A percentile compares a stretch with the other conserved stretches of the same genome.
These are phyloP conservation scores for Bruguiera sexangula DNA, from an alignment of 345 rosid species.

Conservation along the genomic window DNA sequence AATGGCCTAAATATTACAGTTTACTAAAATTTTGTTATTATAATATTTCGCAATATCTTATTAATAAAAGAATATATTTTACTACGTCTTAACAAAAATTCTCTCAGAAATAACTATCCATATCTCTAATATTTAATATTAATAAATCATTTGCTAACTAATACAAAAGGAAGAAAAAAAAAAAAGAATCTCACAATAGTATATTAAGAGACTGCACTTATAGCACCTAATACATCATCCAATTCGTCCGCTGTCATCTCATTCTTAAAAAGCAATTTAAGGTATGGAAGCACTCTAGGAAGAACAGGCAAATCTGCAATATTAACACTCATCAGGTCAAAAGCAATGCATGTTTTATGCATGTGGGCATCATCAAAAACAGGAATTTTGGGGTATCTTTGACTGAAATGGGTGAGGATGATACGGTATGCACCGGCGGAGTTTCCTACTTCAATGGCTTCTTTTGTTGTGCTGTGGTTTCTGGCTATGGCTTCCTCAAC, in stretches of 20 bases:
- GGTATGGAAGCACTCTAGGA: conserved; percentile 73
- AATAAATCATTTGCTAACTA: background rate
- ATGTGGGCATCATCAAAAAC: conserved; percentile 68
- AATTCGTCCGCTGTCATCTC: conserved; percentile 64
- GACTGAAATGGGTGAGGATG: conserved; percentile 96
- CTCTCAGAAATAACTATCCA: too few species aligned
- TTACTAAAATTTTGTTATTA: too few species aligned
- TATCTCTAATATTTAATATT: too few species aligned
- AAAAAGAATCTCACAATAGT: background rate
- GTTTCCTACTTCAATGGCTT: conserved; percentile 76
- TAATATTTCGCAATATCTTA: too few species aligned
- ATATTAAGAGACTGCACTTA: conserved; percentile 19
- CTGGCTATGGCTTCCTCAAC: conserved; percentile 79
- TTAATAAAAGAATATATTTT: too few species aligned
- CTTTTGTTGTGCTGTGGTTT: conserved; percentile 96
- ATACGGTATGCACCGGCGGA: conserved; percentile 65
- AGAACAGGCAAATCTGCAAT: conserved; percentile 75
- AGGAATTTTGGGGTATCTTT: conserved; percentile 87
- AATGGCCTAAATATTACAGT: too few species aligned
- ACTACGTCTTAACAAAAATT: too few species aligned
- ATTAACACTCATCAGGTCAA: conserved; percentile 92
- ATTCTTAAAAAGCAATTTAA: conserved; percentile 70
- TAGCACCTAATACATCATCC: conserved; percentile 42
- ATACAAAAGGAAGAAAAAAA: background rate
- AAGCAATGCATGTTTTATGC: conserved; percentile 92